Percentiles rank a stretch among this genome's conserved stretches.
Evolutionary conservation across 768 basidiomycete genomes (phyloP).

Genomic region (Podaxis sp.): DNA sequence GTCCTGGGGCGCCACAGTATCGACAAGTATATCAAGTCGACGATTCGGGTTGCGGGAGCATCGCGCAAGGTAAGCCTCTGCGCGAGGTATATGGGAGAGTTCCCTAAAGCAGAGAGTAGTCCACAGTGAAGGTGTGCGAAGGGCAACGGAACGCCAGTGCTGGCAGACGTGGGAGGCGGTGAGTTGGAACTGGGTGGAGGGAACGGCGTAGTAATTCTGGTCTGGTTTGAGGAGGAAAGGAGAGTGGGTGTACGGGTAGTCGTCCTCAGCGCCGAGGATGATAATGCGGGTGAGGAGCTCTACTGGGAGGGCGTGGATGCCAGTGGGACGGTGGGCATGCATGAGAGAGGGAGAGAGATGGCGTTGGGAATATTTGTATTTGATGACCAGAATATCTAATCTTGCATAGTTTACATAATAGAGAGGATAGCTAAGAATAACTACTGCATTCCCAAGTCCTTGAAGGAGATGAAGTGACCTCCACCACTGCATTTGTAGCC

Average conservation of each 20-base stretch:
- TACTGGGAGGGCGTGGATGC: constrained; percentile 49
- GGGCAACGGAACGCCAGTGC: constrained; percentile 55
- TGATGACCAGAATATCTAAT: constrained; percentile 9
- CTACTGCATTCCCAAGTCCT: constrained; percentile 13
- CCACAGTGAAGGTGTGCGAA: constrained; percentile 53
- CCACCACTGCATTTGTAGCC: constrained; percentile 13
- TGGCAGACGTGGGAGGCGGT: constrained; percentile 56
- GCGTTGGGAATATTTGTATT: neutral
- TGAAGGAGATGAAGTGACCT: constrained; percentile 13
- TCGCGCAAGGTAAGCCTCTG: constrained; percentile 41
- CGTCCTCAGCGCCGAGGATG: constrained; percentile 45
- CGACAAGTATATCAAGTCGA: constrained; percentile 54
- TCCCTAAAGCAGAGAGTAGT: constrained; percentile 53
- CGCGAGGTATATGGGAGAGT: constrained; percentile 47
- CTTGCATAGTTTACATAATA: neutral
- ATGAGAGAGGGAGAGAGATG: constrained; percentile 1
- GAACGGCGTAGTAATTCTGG: constrained; percentile 37
- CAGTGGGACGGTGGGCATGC: constrained; percentile 23
- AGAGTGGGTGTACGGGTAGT: constrained; percentile 41
- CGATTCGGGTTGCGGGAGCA: constrained; percentile 24
- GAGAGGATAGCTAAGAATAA: neutral
- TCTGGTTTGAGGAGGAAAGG: constrained; percentile 52
- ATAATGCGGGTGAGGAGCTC: constrained; percentile 61
- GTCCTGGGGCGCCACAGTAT: constrained; percentile 49
- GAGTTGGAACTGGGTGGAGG: constrained; percentile 49